Base-by-base conservation (phyloP, 495 filamentous ascomycete species). In the Trichoderma orchidacearum region DNA sequence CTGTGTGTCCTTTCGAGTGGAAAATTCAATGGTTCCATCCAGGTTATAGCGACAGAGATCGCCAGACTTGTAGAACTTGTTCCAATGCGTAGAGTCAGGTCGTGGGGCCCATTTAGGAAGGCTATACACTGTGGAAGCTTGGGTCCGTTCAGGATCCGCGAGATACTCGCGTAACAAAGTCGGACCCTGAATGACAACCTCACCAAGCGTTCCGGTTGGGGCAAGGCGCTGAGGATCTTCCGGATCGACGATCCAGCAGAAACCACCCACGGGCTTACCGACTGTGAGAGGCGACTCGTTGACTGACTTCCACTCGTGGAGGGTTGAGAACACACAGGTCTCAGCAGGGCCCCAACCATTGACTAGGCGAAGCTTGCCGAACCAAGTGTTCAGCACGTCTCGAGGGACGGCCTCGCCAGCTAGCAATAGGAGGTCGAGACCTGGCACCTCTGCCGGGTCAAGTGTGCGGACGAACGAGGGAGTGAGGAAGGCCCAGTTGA, bases 181-280 rank as follows among this genome's bases (percentile, higher is more conserved):
- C 7, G 81, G 77, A 0, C 83, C 82, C 67, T 85, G 80, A 17
- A 87, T 70, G 3, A 80, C 60, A 17, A 86, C 60, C 62, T 87
- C 84, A 32, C 84, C 84, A 30, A 82, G 66, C 5, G 68, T 66
- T 21, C 84, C 84, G 6, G 84, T 64, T 0, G 82, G 80, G 21
- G 78, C 70, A 8, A 87, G 71, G 0, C 62, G 54, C 25, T 81
- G 57, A 36, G 76, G 72, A 56, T 85, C 70, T 0, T 58, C 55
- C 0, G 80, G 71, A 53, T 85, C 75, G 23, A 82, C 76, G 56
- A 86, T 66, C 83, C 84, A 87, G 1, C 62, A 62, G 15, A 62
- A 58, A 30, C 64, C 69, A 32, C 73, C 75, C 1, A 73, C 70
- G 3, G 68, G 73, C 25, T 59, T 63, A 7, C 76, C 74, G 38